Evolutionary conservation across 805 yeast genomes (phyloP).

Genomic region (Sugiyamaella boreocaroliniensis): DNA sequence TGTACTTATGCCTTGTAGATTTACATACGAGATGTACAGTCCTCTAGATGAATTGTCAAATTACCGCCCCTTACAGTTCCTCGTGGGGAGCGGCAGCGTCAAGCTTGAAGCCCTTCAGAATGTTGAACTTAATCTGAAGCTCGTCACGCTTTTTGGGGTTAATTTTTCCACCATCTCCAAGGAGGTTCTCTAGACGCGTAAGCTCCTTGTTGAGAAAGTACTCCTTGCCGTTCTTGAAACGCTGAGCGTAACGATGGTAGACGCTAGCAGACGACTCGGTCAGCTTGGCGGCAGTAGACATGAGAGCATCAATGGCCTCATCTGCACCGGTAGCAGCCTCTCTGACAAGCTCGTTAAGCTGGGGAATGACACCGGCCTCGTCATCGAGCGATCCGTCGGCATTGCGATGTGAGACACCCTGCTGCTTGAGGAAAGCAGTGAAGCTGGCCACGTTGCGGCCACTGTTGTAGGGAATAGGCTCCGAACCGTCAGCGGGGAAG

Average conservation of each 20-base stretch:
- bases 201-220: constrained; percentile 42
- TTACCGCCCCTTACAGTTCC: too few relatives aligned
- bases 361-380: constrained; percentile 37
- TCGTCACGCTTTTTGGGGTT: constrained; percentile 43
- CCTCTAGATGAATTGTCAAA: not conserved
- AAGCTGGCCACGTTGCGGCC: constrained; percentile 45
- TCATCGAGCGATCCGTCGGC: constrained; percentile 36
- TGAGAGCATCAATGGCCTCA: constrained; percentile 24
- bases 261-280: constrained; percentile 14
- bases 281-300: constrained; percentile 8
- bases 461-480: constrained; percentile 47
- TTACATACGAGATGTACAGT: not conserved
- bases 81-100: not conserved
- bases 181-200: constrained; percentile 39
- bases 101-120: constrained; percentile 33
- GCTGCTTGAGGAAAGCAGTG: constrained; percentile 41
- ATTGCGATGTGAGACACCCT: constrained; percentile 37
- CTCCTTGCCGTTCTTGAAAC: constrained; percentile 23
- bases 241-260: constrained; percentile 27
- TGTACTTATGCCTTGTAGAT: too few relatives aligned
- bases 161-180: constrained; percentile 33
- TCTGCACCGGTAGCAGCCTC: constrained; percentile 30
- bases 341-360: constrained; percentile 29
- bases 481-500: constrained; percentile 43
- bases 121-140: constrained; percentile 46